A percentile compares a stretch with the other conserved stretches of the same genome.
Conservation (phyloP, 768 basidiomycete genomes). For the Ramaria rubella region DNA sequence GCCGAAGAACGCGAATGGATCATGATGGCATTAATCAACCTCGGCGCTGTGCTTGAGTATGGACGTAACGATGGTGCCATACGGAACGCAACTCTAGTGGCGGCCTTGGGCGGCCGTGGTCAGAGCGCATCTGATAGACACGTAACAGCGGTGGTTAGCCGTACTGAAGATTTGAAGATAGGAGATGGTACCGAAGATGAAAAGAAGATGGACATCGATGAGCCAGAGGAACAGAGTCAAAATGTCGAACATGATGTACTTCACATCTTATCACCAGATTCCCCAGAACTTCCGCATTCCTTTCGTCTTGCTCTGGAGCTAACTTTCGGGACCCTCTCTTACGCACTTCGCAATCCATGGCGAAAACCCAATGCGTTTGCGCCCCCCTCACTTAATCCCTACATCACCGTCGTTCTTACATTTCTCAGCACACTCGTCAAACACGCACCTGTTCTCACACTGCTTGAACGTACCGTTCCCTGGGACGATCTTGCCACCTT, state of each 20-base stretch:
- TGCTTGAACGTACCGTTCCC: constrained; percentile 74
- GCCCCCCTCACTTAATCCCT: constrained; percentile 66
- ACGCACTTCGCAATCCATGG: constrained; percentile 57
- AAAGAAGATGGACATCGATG: constrained; percentile 62
- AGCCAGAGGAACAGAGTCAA: constrained; percentile 30
- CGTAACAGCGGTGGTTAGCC: constrained; percentile 8
- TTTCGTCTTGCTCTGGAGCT: constrained; percentile 75
- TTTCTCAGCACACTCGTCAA: constrained; percentile 78
- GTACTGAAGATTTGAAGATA: constrained; percentile 8
- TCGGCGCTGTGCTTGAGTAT: constrained; percentile 80
- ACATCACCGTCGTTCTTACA: constrained; percentile 79
- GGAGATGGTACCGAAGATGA: constrained; percentile 34
- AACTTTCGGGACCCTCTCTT: constrained; percentile 68
- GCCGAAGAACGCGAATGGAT: constrained; percentile 88
- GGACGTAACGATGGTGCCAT: constrained; percentile 51
- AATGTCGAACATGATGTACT: constrained; percentile 16
- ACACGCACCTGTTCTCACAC: constrained; percentile 49
- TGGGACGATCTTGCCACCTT: constrained; percentile 72
- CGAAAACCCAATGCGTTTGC: constrained; percentile 55
- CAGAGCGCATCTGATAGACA: background rate
- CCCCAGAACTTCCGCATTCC: constrained; percentile 48
- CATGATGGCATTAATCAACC: constrained; percentile 89
- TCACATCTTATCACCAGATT: constrained; percentile 17
- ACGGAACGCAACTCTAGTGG: background rate
- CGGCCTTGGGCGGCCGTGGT: constrained; percentile 1